A percentile compares a stretch with the other conserved stretches of the same genome.
Evolutionary conservation across 1,284 basidiomycete genomes (phyloP).

Genomic region (Ganoderma boninense): DNA sequence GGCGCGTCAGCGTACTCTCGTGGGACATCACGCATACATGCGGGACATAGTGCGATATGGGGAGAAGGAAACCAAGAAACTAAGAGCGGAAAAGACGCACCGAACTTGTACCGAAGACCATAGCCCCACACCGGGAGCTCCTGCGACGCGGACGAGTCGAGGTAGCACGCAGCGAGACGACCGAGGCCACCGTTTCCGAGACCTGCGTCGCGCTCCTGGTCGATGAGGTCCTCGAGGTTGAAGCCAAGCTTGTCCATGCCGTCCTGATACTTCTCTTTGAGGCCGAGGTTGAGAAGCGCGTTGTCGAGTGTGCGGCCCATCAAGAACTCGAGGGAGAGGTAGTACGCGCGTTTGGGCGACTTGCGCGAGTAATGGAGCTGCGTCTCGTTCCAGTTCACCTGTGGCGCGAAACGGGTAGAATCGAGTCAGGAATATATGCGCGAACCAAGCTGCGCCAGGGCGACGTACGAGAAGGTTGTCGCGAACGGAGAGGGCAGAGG

Average conservation of each 20-base stretch:
- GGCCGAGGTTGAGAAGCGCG: slow-evolving; percentile 82
- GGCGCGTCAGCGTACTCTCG: not conserved
- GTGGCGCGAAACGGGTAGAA: not conserved
- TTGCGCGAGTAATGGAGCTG: slow-evolving; percentile 75
- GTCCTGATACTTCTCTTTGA: slow-evolving; percentile 78
- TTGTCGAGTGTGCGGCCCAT: slow-evolving; percentile 89
- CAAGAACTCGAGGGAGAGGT: slow-evolving; percentile 89
- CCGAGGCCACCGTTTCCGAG: slow-evolving; percentile 92
- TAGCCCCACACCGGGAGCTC: slow-evolving; percentile 91
- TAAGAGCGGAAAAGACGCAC: slow-evolving; percentile 39
- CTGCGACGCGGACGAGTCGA: slow-evolving; percentile 85
- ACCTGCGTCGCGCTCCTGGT: slow-evolving; percentile 88
- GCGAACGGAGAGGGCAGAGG: slow-evolving; percentile 81
- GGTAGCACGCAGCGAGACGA: slow-evolving; percentile 92
- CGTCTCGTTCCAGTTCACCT: slow-evolving; percentile 86
- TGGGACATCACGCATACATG: not conserved
- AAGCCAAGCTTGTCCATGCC: slow-evolving; percentile 84
- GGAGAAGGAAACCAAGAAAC: too few relatives aligned
- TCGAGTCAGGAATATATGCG: not conserved
- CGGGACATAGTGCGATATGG: not conserved
- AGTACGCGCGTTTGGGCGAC: slow-evolving; percentile 87
- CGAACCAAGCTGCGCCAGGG: slow-evolving; percentile 2
- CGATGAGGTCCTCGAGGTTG: slow-evolving; percentile 86
- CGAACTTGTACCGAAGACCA: slow-evolving; percentile 88
- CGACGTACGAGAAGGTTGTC: slow-evolving; percentile 81